phyloP scores from a whole-genome alignment of 441 rosid genomes.

The Adansonia grandidieri region DNA sequence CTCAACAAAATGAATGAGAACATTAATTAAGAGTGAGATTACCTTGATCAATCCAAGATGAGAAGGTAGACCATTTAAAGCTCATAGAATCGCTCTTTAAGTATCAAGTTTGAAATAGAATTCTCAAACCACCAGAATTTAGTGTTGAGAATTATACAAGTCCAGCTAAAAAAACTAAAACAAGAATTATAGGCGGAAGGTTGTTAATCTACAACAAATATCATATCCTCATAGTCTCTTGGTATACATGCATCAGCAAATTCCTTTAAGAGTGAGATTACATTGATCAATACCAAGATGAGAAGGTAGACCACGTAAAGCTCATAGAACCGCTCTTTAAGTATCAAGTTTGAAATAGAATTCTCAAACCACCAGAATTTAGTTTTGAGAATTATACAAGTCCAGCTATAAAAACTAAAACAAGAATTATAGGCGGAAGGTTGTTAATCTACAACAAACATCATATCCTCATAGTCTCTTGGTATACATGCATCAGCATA shows the following conservation, averaged over 20 bases:
- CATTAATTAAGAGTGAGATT: background rate
- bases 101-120: conserved; percentile 9
- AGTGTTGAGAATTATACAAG: background rate
- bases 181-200: background rate
- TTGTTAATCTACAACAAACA: background rate
- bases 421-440: background rate
- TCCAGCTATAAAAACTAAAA: background rate
- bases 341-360: no score
- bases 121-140: background rate
- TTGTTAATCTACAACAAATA: background rate
- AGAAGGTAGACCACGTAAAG: no score
- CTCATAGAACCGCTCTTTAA: no score
- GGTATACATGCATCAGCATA: background rate
- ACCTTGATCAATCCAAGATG: background rate
- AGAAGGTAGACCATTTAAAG: background rate
- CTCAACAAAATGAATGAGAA: background rate
- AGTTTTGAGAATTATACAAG: background rate
- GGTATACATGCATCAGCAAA: background rate
- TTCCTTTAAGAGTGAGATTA: no score
- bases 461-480: background rate
- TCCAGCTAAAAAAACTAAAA: background rate
- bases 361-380: no score
- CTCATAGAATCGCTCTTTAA: background rate
- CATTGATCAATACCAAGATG: no score
- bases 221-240: background rate